Evolutionary conservation across 805 yeast species (phyloP).

Genomic region (Sugiyamaella qingdaonensis): DNA sequence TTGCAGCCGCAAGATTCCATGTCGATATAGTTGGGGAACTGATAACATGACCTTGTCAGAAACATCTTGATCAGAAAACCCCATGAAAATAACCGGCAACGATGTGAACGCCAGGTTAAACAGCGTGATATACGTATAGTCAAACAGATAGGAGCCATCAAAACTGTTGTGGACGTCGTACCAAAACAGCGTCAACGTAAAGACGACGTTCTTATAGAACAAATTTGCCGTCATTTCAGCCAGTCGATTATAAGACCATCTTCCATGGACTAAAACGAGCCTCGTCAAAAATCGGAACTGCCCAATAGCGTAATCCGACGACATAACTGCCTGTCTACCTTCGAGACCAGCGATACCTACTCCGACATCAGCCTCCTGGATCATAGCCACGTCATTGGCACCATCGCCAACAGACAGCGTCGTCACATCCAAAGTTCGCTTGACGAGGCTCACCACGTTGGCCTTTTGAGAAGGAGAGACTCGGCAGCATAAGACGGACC

Average conservation of each 20-base stretch:
- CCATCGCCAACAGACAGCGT: conserved; percentile 84
- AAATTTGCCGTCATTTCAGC: conserved; percentile 77
- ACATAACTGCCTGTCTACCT: conserved; percentile 84
- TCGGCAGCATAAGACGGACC: conserved; percentile 76
- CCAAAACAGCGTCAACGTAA: conserved; percentile 74
- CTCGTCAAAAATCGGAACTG: conserved; percentile 68
- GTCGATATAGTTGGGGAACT: conserved; percentile 65
- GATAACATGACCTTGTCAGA: conserved; percentile 58
- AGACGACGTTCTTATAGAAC: conserved; percentile 71
- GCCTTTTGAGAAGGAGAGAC: conserved; percentile 86
- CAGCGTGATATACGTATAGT: conserved; percentile 72
- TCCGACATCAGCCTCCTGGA: conserved; percentile 80
- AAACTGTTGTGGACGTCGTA: conserved; percentile 62
- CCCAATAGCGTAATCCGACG: conserved; percentile 78
- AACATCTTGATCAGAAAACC: conserved; percentile 73
- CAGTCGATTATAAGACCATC: conserved; percentile 73
- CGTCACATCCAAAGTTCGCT: conserved; percentile 61
- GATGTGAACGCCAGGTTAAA: conserved; percentile 80
- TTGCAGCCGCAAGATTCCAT: conserved; percentile 61
- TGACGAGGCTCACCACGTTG: conserved; percentile 63
- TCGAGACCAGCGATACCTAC: conserved; percentile 86
- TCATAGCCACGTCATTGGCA: conserved; percentile 85
- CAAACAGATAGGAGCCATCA: conserved; percentile 74
- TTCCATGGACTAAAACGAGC: conserved; percentile 71
- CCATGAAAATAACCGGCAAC: conserved; percentile 69